Evolutionary conservation across 805 yeast genomes (phyloP), one percentile per base, ranked within the genome.

Genomic region (Candida patagonica): DNA sequence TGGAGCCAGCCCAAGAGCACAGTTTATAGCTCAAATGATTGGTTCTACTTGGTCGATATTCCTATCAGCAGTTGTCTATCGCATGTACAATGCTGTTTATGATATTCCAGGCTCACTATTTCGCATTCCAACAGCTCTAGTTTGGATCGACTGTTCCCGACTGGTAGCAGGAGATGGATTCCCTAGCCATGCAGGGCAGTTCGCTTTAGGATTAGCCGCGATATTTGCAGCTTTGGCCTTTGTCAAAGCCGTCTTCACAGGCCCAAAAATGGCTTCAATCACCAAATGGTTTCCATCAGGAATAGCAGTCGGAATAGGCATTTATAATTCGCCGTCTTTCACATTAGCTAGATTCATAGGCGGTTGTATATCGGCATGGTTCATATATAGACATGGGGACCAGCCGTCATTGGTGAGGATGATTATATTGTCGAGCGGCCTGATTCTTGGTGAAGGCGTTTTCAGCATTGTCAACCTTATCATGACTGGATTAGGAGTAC

Each of bases 141-240:
- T 89, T 17, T 89, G 98, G 98, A 80, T 89, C 32, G 97, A 89
- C 58, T 88, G 97, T 57, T 86, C 96, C 1, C 66, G 98, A 42
- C 67, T 89, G 27, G 95, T 89, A 24, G 83, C 89, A 1, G 98
- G 97, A 1, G 71, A 80, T 41, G 95, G 95, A 0, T 65, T 92
- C 19, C 98, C 98, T 0, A 82, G 86, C 0, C 71, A 72, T 42
- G 95, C 87, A 0, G 53, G 80, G 3, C 43, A 66, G 0, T 76
- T 86, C 52, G 94, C 89, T 0, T 44, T 72, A 1, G 49, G 78
- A 0, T 87, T 88, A 60, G 95, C 80, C 1, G 27, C 72, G 2
- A 73, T 87, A 6, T 61, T 87, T 26, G 49, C 78, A 13, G 77
- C 78, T 45, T 74, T 85, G 47, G 58, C 72, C 1, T 48, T 78